Conservation (phyloP, 1,284 basidiomycete genomes). For the Albatrellus sp. region DNA sequence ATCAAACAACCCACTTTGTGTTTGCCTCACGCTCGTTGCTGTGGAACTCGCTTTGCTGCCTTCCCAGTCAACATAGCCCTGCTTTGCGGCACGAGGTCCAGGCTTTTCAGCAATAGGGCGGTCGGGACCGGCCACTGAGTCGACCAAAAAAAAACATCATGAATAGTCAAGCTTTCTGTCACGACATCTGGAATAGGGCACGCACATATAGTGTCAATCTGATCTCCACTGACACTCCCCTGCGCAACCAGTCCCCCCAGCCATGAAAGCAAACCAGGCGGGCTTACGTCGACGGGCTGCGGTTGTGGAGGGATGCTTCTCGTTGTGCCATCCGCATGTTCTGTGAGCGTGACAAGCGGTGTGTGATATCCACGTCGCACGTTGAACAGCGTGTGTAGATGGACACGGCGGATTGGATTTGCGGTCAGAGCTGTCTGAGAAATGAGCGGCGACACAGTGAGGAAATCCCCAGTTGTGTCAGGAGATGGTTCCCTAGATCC, state of each 20-base stretch:
- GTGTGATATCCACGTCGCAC: slow-evolving; percentile 34
- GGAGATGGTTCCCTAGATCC: slow-evolving; percentile 31
- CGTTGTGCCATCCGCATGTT: slow-evolving; percentile 19
- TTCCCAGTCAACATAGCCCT: slow-evolving; percentile 6
- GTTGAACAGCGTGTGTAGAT: slow-evolving; percentile 48
- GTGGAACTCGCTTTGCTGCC: slow-evolving; percentile 2
- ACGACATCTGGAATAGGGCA: slow-evolving; percentile 7
- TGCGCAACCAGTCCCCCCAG: slow-evolving; percentile 20
- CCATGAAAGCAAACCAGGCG: slow-evolving; percentile 41
- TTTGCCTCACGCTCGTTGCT: slow-evolving; percentile 6
- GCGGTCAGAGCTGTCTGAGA: slow-evolving; percentile 20
- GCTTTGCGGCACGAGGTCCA: slow-evolving; percentile 12
- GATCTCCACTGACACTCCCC: slow-evolving; percentile 33
- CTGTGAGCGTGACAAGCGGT: slow-evolving; percentile 38
- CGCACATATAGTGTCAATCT: slow-evolving; percentile 47
- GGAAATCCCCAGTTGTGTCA: slow-evolving; percentile 46
- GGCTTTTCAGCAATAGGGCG: slow-evolving; percentile 28
- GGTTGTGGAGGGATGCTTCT: slow-evolving; percentile 36
- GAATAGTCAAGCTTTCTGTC: not conserved
- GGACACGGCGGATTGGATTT: slow-evolving; percentile 25
- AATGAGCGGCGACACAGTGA: slow-evolving; percentile 9
- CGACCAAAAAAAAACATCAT: not conserved
- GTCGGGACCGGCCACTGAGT: slow-evolving; percentile 50
- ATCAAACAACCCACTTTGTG: slow-evolving; percentile 20
- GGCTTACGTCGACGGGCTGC: slow-evolving; percentile 45